Conservation (phyloP, 2,329 filamentous ascomycete genomes). For the Fusarium globosum region DNA sequence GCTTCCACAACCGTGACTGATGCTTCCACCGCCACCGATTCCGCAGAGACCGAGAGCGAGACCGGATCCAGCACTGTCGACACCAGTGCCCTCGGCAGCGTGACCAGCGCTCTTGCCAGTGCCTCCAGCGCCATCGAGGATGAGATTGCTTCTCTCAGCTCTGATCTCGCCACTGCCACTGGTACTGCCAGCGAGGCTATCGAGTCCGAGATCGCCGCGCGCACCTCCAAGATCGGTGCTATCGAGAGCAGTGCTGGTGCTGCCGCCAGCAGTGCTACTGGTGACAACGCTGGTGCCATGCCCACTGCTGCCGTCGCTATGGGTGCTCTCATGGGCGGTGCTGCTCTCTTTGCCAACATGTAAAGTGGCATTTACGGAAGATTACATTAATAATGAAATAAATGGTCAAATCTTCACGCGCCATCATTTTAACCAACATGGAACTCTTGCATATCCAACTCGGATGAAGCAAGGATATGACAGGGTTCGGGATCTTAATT, state of each 20-base stretch:
- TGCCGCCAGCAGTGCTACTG: slow-evolving; percentile 28
- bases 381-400: slow-evolving; percentile 15
- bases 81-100: slow-evolving; percentile 31
- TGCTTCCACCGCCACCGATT: slow-evolving; percentile 28
- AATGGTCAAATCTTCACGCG: slow-evolving; percentile 6
- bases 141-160: slow-evolving; percentile 41
- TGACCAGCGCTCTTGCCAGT: slow-evolving; percentile 32
- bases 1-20: slow-evolving; percentile 16
- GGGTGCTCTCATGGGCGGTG: slow-evolving; percentile 60
- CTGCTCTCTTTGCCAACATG: slow-evolving; percentile 58
- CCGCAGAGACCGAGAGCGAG: slow-evolving; percentile 28
- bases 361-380: slow-evolving; percentile 44
- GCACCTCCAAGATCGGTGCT: slow-evolving; percentile 29
- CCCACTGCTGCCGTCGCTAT: slow-evolving; percentile 58
- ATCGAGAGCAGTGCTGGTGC: slow-evolving; percentile 18
- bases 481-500: slow-evolving; percentile 16
- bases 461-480: background rate
- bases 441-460: background rate
- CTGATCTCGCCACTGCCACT: slow-evolving; percentile 42
- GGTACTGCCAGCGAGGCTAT: slow-evolving; percentile 31
- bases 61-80: slow-evolving; percentile 24
- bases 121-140: slow-evolving; percentile 23
- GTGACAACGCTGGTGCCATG: slow-evolving; percentile 47
- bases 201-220: slow-evolving; percentile 27
- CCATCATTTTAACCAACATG: background rate